Evolutionary conservation across 768 basidiomycete genomes (phyloP), one percentile per base, ranked within the genome.

Genomic region (Rhodotorula toruloides): DNA sequence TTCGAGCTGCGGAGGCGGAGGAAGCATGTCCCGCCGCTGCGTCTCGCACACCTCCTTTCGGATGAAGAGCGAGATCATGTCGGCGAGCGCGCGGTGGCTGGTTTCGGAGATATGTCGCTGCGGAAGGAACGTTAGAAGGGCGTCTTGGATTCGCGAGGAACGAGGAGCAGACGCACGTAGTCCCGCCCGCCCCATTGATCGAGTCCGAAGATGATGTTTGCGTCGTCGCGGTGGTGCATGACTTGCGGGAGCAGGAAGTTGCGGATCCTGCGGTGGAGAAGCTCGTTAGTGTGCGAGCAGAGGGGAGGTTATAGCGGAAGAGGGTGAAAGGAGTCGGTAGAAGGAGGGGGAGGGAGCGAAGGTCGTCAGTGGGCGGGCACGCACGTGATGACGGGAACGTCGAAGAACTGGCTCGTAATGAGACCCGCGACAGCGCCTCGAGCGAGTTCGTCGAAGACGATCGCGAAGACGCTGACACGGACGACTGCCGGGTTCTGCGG

Each of bases 1-100:
- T 2, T 29, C 3, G 25, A 32, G 27, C 22, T 19, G 13, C 7
- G 9, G 46, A 19, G 22, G 29, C 1, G 36, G 27, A n/a, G 59
- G 54, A 3, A 47, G 42, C 21, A 40, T 13, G 17, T 39, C 25
- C 3, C 44, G 21, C 4, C 65, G 40, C 32, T 52, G 32, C 16
- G 55, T 27, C 36, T 67, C 65, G 44, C 65, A 67, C 2, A 61
- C 60, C 39, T 67, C 65, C 50, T 61, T 67, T 8, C 60, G 65
- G 10, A 70, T 29, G 47, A 58, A 70, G 10, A 70, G 60, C 12
- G 60, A 37, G 6, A 70, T 39, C 68, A 70, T 70, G 56, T 70
- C 68, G 14, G 55, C 68, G 11, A 65, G 36, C 1, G 60, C 63
- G 0, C 14, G 17, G 47, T 70, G 68, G 2, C 54, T 44, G 22